A percentile compares a stretch with the other conserved stretches of the same genome.
Conservation (phyloP, 257 asterid species). For the Solanum chaucha region DNA sequence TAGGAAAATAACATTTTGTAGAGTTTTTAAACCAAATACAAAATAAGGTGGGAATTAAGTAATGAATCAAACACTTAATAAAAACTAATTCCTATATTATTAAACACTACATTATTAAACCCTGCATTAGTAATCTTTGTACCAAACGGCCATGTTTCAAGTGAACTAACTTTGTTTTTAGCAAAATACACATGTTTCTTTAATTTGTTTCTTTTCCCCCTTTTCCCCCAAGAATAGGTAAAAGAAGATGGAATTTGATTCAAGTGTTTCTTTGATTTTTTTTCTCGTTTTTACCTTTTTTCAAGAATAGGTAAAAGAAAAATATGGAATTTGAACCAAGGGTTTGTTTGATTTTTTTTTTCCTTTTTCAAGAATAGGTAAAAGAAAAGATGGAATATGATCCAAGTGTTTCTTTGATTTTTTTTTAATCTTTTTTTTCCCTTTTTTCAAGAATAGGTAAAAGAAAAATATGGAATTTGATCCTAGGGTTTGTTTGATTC, state of each 20-base stretch:
- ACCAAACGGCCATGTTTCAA: not conserved
- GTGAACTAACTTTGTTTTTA: slow-evolving; percentile 21
- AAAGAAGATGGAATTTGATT: not conserved
- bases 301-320: not conserved
- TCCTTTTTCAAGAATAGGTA: not conserved
- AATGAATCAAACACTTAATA: too few species aligned
- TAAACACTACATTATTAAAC: too few species aligned
- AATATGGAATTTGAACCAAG: not conserved
- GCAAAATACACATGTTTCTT: slow-evolving; percentile 16
- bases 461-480: not conserved
- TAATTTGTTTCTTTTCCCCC: not conserved
- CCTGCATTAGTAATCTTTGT: too few species aligned
- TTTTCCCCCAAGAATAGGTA: not conserved
- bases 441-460: not conserved
- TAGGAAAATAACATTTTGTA: too few species aligned
- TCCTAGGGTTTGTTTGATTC: not conserved
- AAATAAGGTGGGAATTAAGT: too few species aligned
- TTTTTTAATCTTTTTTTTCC: not conserved
- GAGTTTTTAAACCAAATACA: too few species aligned
- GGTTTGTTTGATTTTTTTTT: not conserved
- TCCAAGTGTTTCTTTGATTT: not conserved
- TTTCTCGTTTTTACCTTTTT: not conserved
- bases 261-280: not conserved
- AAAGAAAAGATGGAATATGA: not conserved
- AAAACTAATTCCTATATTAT: too few species aligned